Evolutionary conservation across 371 early-diverging fungal species (phyloP), one percentile per base, ranked within the genome.

Genomic region (Haplosporangium sp.): DNA sequence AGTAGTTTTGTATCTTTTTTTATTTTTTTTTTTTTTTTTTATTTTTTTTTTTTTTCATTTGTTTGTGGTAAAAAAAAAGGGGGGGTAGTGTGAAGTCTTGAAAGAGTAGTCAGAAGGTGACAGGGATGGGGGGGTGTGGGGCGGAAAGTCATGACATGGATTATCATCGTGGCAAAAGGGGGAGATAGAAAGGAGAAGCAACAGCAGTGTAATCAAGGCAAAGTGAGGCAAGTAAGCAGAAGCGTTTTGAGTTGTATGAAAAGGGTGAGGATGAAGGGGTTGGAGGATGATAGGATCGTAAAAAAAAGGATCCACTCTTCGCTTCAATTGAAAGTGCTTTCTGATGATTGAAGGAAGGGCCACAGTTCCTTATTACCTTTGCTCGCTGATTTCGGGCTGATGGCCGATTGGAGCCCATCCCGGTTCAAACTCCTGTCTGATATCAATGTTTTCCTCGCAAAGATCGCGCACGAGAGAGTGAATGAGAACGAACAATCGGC

Each of bases 331-430:
- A 5, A 10, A 0, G 46, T 55, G 16, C 40, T 40, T 40, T 56
- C 16, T n/a, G 54, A 52, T 10, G 16, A 23, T n/a, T 38, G 50
- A 42, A 55, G 10, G n/a, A 10, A 11, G 2, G 9, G 23, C 23
- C 18, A 20, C 11, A 14, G 45, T 23, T 11, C 16, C 7, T 20
- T 40, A 18, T 57, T 70, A 76, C 77, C 77, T 76, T 76, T 48
- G 77, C 77, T 54, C 77, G 54, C 16, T 76, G 77, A 43, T 76
- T 76, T 36, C 77, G 62, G 62, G 77, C 72, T 21, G 77, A 58
- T 62, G 77, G 77, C 63, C 72, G 54, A 60, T 56, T 71, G 67
- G 77, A 76, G 67, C 71, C 68, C 77, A 76, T 76, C 58, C 54
- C 62, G 45, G 60, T 68, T 64, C 64, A 68, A 59, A 37, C 51